Conservation (phyloP, 768 basidiomycete species). For the Hydnomerulius pinastri region DNA sequence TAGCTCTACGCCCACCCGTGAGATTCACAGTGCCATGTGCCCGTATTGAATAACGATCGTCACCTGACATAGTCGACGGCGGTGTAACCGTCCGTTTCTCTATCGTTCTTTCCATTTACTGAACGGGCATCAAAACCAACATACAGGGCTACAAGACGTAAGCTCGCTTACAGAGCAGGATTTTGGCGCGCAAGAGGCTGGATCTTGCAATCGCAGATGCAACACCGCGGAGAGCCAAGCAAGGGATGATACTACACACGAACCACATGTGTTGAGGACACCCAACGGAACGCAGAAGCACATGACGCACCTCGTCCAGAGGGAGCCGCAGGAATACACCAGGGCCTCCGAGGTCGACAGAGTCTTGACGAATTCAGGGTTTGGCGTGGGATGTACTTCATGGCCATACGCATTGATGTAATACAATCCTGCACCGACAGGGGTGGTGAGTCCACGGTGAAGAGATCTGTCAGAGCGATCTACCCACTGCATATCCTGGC, state of each 20-base stretch:
- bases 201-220: constrained; percentile 78
- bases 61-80: constrained; percentile 84
- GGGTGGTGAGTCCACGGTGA: neutral
- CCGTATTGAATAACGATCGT: constrained; percentile 18
- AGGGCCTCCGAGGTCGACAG: constrained; percentile 64
- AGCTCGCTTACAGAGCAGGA: constrained; percentile 70
- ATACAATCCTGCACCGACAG: constrained; percentile 56
- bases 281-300: constrained; percentile 2
- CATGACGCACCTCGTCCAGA: constrained; percentile 81
- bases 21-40: constrained; percentile 4
- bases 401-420: constrained; percentile 92
- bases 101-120: constrained; percentile 90
- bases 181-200: constrained; percentile 68
- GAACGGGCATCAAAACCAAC: constrained; percentile 8
- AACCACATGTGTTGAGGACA: constrained; percentile 5
- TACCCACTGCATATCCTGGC: constrained; percentile 65
- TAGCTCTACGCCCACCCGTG: constrained; percentile 47
- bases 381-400: constrained; percentile 89
- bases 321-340: constrained; percentile 90
- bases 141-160: neutral
- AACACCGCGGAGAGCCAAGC: constrained; percentile 82
- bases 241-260: constrained; percentile 79
- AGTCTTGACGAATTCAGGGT: constrained; percentile 72
- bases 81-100: constrained; percentile 85
- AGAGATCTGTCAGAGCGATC: constrained; percentile 12